Evolutionary conservation across 179 eudicot genomes (phyloP).

Genomic region (Silene noctiflora): DNA sequence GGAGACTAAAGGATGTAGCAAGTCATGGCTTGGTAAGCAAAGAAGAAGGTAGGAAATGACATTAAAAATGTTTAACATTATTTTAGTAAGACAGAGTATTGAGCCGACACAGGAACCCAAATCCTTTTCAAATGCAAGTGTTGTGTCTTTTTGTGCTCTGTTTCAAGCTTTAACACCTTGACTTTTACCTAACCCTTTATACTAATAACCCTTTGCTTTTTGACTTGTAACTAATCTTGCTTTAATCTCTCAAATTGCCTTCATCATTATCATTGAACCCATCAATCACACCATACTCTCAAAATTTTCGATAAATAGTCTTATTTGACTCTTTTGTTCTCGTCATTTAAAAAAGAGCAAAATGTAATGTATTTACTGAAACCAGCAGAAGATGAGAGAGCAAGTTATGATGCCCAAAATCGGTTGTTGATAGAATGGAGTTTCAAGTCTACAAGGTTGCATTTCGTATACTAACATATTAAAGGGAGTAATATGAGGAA

Average conservation of each 20-base stretch:
- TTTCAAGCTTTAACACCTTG: not conserved
- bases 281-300: too few species aligned
- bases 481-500: not conserved
- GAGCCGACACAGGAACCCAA: constrained; percentile 15
- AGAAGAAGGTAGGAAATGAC: constrained; percentile 8
- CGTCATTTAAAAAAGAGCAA: too few species aligned
- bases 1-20: not conserved
- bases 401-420: not conserved
- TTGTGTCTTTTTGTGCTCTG: not conserved
- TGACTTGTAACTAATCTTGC: constrained; percentile 10
- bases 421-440: not conserved
- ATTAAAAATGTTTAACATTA: not conserved
- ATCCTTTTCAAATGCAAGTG: constrained; percentile 12
- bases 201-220: constrained; percentile 7
- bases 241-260: not conserved
- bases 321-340: too few species aligned
- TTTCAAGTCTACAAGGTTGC: not conserved
- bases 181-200: constrained; percentile 16
- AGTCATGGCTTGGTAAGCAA: not conserved
- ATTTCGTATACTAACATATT: not conserved
- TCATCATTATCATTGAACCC: not conserved
- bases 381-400: not conserved
- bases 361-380: too few species aligned
- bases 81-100: not conserved
- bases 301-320: too few species aligned